Conservation (phyloP, 306 rosid species). For the Mimosa pudica region DNA sequence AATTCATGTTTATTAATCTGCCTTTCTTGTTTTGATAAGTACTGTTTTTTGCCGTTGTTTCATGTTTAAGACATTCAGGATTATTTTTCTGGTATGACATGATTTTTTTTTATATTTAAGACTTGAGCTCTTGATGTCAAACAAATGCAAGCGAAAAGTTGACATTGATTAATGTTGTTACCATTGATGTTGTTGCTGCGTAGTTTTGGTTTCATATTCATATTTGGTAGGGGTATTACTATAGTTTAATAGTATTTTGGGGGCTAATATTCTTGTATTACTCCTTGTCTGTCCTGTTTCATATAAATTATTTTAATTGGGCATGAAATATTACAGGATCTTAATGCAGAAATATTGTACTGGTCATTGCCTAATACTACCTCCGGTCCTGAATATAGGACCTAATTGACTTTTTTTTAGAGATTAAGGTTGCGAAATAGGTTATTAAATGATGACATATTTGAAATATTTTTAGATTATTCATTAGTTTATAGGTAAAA, state of each 20-base stretch:
- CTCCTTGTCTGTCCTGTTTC: background rate
- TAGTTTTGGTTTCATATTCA: background rate
- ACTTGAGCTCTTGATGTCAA: background rate
- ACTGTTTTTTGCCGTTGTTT: background rate
- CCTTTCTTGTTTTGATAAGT: background rate
- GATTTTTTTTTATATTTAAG: background rate
- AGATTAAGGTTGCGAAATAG: no score
- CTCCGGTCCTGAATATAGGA: no score
- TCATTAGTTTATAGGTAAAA: no score
- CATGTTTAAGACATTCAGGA: background rate
- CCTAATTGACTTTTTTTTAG: no score
- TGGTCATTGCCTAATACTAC: no score
- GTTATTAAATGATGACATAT: no score
- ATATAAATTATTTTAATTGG: background rate
- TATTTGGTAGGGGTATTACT: background rate
- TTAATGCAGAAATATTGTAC: constrained; percentile 67
- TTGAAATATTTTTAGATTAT: no score
- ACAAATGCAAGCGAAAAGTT: background rate
- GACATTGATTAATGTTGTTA: background rate
- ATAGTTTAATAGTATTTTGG: background rate
- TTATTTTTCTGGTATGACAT: background rate
- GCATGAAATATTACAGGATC: constrained; percentile 34
- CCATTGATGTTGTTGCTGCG: background rate
- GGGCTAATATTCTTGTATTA: background rate
- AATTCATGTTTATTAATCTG: background rate